phyloP scores from a whole-genome alignment of 495 filamentous ascomycete species.

The Penicillium cinerascens region DNA sequence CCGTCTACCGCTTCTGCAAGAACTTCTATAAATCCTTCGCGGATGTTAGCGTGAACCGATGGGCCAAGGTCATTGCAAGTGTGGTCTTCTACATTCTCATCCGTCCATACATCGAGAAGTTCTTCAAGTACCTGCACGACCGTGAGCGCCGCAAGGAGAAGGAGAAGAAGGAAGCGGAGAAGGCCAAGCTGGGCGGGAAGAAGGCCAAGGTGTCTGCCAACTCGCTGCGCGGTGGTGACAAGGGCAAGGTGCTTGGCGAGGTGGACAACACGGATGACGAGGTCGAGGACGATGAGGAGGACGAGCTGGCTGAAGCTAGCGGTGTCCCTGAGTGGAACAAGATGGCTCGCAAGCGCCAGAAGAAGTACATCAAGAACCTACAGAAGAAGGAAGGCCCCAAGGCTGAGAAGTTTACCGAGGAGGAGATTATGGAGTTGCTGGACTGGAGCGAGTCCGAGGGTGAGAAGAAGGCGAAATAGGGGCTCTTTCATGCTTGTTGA shows the following conservation, averaged over 20 bases:
- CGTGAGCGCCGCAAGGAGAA: slow-evolving; percentile 52
- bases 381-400: slow-evolving; percentile 47
- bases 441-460: slow-evolving; percentile 50
- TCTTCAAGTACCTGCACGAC: slow-evolving; percentile 52
- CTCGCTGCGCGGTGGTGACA: slow-evolving; percentile 53
- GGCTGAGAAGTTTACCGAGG: slow-evolving; percentile 45
- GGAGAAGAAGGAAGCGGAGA: slow-evolving; percentile 44
- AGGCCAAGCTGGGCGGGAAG: slow-evolving; percentile 37
- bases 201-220: slow-evolving; percentile 61
- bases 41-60: slow-evolving; percentile 51
- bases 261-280: slow-evolving; percentile 49
- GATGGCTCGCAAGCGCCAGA: slow-evolving; percentile 59
- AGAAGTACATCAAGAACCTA: slow-evolving; percentile 52
- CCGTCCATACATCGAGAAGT: slow-evolving; percentile 60
- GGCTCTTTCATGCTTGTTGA: background rate
- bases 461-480: slow-evolving; percentile 21
- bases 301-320: slow-evolving; percentile 37
- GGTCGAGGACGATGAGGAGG: slow-evolving; percentile 60
- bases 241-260: slow-evolving; percentile 42
- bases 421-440: slow-evolving; percentile 65
- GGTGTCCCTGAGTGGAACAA: slow-evolving; percentile 49
- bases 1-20: slow-evolving; percentile 39
- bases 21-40: slow-evolving; percentile 56
- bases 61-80: slow-evolving; percentile 59
- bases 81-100: slow-evolving; percentile 61